A percentile compares a stretch with the other conserved stretches of the same genome.
Conservation (phyloP, 805 yeast genomes). For the Metschnikowia matae region DNA sequence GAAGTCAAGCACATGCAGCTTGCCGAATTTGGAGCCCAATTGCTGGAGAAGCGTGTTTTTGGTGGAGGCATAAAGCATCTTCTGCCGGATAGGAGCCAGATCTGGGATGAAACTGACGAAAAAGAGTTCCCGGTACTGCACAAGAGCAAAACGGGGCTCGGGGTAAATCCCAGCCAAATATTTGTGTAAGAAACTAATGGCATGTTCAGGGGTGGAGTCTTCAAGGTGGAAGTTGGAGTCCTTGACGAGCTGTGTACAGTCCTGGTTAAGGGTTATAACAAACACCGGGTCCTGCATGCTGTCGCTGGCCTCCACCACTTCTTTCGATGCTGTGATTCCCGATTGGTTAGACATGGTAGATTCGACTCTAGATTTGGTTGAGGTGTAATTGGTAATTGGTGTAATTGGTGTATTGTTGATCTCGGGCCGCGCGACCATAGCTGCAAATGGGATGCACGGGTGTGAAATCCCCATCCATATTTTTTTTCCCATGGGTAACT, state of each 20-base stretch:
- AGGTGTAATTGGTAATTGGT: background rate
- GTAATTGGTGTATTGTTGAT: background rate
- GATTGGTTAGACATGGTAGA: conserved; percentile 40
- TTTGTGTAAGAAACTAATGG: conserved; percentile 20
- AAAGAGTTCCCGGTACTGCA: conserved; percentile 27
- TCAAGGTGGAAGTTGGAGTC: conserved; percentile 19
- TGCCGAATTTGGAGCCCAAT: conserved; percentile 60
- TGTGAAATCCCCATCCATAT: background rate
- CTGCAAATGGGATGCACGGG: background rate
- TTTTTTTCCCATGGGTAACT: too few species aligned
- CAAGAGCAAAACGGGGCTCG: conserved; percentile 33
- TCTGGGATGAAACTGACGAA: conserved; percentile 89
- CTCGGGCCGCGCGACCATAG: background rate
- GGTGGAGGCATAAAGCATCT: conserved; percentile 93
- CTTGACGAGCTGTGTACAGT: conserved; percentile 31
- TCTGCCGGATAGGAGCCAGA: conserved; percentile 68
- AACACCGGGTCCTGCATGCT: conserved; percentile 26
- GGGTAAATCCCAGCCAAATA: conserved; percentile 27
- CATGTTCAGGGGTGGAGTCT: conserved; percentile 9
- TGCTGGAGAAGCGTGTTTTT: conserved; percentile 72
- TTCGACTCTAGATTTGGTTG: background rate
- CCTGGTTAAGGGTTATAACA: conserved; percentile 30
- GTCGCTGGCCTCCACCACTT: conserved; percentile 45
- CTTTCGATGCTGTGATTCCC: conserved; percentile 38
- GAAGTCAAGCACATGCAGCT: conserved; percentile 40